Conservation (phyloP, 2,329 filamentous ascomycete genomes). For the Xylariaceae sp. region DNA sequence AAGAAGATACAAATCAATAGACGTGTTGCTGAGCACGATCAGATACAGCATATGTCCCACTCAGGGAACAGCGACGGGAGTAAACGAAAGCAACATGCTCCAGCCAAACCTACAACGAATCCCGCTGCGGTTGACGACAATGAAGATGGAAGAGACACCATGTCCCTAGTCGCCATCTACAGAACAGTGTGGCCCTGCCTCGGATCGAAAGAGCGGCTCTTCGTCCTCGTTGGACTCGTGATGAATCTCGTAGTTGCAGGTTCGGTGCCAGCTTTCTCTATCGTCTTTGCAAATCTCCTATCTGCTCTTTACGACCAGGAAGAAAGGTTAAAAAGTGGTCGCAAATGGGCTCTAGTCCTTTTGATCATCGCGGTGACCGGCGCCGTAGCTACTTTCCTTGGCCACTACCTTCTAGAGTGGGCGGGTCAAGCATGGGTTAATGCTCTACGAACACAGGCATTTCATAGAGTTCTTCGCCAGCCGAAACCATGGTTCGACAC, state of each 20-base stretch:
- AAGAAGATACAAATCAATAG: constrained; percentile 17
- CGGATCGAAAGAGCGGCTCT: constrained; percentile 42
- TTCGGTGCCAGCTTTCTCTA: constrained; percentile 71
- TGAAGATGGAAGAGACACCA: neutral
- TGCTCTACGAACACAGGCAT: constrained; percentile 61
- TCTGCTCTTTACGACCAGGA: constrained; percentile 60
- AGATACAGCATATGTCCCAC: neutral
- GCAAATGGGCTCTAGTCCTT: constrained; percentile 67
- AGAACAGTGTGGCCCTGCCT: constrained; percentile 68
- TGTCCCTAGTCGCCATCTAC: constrained; percentile 54
- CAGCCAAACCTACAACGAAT: neutral
- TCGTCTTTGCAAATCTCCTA: constrained; percentile 69
- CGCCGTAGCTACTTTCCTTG: constrained; percentile 59
- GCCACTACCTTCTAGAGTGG: constrained; percentile 68
- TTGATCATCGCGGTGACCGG: constrained; percentile 65
- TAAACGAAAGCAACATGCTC: neutral
- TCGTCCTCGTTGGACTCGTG: constrained; percentile 58
- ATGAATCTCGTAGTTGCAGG: constrained; percentile 61
- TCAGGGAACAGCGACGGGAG: neutral
- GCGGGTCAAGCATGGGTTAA: constrained; percentile 76
- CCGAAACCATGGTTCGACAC: constrained; percentile 75
- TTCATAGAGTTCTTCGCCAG: constrained; percentile 69
- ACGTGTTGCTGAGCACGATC: constrained; percentile 4
- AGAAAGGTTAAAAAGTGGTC: constrained; percentile 45
- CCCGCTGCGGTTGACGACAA: neutral